Evolutionary conservation across 768 basidiomycete species (phyloP).

Genomic region (Termitomyces sp.): DNA sequence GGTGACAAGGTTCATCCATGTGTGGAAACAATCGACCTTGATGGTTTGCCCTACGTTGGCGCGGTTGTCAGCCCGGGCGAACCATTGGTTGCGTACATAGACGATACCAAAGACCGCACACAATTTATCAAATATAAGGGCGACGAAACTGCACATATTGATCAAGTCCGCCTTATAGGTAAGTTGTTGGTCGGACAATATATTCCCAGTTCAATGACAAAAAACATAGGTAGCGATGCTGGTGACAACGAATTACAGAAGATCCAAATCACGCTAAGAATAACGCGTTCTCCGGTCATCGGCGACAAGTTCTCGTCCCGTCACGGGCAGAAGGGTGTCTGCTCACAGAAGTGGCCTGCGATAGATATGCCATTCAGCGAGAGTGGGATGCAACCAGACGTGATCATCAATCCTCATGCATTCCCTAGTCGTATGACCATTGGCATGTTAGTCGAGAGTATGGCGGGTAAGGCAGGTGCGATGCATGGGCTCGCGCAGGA

Average conservation of each 20-base stretch:
- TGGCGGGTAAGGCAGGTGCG: slow-evolving; percentile 98
- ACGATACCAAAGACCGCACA: slow-evolving; percentile 80
- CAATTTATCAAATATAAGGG: slow-evolving; percentile 93
- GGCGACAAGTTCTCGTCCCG: slow-evolving; percentile 99
- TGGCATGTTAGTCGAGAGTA: slow-evolving; percentile 98
- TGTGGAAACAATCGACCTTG: slow-evolving; percentile 56
- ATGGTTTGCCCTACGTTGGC: slow-evolving; percentile 84
- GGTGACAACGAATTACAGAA: slow-evolving; percentile 89
- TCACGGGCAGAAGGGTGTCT: slow-evolving; percentile 99
- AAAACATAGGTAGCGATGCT: slow-evolving; percentile 64
- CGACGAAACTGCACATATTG: slow-evolving; percentile 85
- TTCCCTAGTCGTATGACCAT: slow-evolving; percentile 99
- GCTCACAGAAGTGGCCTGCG: slow-evolving; percentile 98
- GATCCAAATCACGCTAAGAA: slow-evolving; percentile 87
- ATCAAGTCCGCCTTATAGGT: slow-evolving; percentile 90
- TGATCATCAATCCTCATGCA: slow-evolving; percentile 99
- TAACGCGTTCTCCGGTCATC: slow-evolving; percentile 93
- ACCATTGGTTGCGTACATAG: slow-evolving; percentile 79
- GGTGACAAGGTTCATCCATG: slow-evolving; percentile 41
- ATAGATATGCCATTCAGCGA: slow-evolving; percentile 99
- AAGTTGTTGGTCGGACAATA: slow-evolving; percentile 14
- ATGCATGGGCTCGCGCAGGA: slow-evolving; percentile 99
- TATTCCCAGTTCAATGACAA: not conserved
- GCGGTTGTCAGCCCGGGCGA: slow-evolving; percentile 65
- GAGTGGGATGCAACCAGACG: slow-evolving; percentile 97